Evolutionary conservation across 805 yeast species (phyloP).

Genomic region (Cyberlindnera mississippiensis): DNA sequence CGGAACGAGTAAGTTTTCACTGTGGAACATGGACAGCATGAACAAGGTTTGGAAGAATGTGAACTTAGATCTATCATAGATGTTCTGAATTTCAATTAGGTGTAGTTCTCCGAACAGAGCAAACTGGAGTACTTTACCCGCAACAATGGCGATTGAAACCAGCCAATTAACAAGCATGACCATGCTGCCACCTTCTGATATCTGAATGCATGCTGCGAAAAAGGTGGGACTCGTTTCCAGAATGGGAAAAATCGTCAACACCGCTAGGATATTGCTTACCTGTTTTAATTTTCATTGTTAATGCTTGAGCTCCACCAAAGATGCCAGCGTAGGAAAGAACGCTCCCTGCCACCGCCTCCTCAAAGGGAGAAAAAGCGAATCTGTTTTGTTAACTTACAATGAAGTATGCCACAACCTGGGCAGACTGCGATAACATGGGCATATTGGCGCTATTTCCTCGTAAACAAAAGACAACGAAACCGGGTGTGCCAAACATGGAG

Average conservation of each 20-base stretch:
- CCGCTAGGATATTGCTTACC: constrained; percentile 36
- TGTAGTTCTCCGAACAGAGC: constrained; percentile 73
- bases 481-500: neutral
- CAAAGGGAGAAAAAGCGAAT: no score
- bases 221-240: constrained; percentile 41
- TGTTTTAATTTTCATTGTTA: constrained; percentile 10
- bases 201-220: constrained; percentile 41
- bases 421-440: constrained; percentile 14
- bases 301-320: neutral
- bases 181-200: constrained; percentile 46
- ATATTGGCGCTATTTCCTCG: neutral
- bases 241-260: constrained; percentile 34
- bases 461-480: neutral
- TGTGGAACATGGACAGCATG: constrained; percentile 50
- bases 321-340: no score
- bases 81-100: constrained; percentile 70
- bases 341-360: neutral
- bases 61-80: constrained; percentile 60
- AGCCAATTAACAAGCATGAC: constrained; percentile 42
- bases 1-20: constrained; percentile 44
- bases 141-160: constrained; percentile 32
- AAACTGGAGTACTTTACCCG: constrained; percentile 48
- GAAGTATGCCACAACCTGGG: constrained; percentile 19
- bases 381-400: constrained; percentile 12
- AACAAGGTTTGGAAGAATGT: constrained; percentile 61